Evolutionary conservation across 805 yeast species (phyloP), one percentile per base, ranked within the genome.

Genomic region (Saccharomycopsis schoenii): DNA sequence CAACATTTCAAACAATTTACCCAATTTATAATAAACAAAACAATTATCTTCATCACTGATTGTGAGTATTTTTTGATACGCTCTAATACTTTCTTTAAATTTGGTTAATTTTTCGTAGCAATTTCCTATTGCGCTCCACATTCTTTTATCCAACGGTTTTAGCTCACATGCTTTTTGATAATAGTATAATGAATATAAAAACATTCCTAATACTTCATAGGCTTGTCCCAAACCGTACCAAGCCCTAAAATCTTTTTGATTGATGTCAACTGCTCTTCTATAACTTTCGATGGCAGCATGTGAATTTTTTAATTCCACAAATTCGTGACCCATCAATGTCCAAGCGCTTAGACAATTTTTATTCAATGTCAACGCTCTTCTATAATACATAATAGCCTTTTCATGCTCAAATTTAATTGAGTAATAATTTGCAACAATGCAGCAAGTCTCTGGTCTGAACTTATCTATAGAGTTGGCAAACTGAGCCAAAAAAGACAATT

Each of bases 171-270:
- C 97, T 57, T 86, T 79, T 73, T 94, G 97, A 71, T 90, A 94
- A 71, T 94, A 94, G 72, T 90, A 93, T 52, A 92, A 76, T 0
- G 98, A 92, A 69, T 92, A 94, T 63, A 89, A 76, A 70, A 89
- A 94, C 97, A 93, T 93, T 67, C 93, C 97, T 60, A 93, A 75
- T 11, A 94, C 96, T 71, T 94, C 99, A 70, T 94, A 94, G 1
- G 98, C 98, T 73, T 94, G 98, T 0, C 99, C 99, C 58, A 94
- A 76, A 1, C 99, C 99, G 72, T 93, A 94, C 99, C 99, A 94
- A 0, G 98, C 98, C 58, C 97, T 77, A 71, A 88, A 96, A 70
- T 94, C 99, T 68, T 88, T 86, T 55, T 84, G 81, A 68, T 89
- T 89, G 1, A 92, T 85, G 70, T 91, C 97, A 0, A 92, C 93